Evolutionary conservation across 805 yeast species (phyloP).

Genomic region (Zygoascus flipseniorum): DNA sequence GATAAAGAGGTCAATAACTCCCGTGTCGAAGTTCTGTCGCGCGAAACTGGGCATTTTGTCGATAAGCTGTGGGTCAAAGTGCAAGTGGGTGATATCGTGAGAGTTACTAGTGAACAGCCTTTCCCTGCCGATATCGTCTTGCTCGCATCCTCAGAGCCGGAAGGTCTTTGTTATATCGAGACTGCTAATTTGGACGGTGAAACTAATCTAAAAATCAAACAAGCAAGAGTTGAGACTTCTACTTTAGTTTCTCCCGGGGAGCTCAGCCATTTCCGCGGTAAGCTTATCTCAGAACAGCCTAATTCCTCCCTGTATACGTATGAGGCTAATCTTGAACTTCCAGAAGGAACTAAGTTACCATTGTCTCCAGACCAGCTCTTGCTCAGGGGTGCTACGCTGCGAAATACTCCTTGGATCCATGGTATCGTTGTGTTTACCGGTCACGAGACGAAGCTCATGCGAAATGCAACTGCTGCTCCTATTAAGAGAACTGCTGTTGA

Average conservation of each 20-base stretch:
- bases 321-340: constrained; percentile 70
- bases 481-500: constrained; percentile 96
- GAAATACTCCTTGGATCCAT: constrained; percentile 92
- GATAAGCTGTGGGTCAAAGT: constrained; percentile 77
- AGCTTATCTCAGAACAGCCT: constrained; percentile 79
- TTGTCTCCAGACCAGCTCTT: constrained; percentile 85
- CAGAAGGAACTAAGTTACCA: constrained; percentile 38
- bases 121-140: constrained; percentile 89
- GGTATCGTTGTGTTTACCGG: constrained; percentile 95
- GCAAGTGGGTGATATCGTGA: constrained; percentile 83
- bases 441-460: constrained; percentile 95
- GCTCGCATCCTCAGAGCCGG: constrained; percentile 91
- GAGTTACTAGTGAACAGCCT: constrained; percentile 77
- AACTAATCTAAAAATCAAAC: constrained; percentile 92
- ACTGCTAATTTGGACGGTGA: constrained; percentile 98
- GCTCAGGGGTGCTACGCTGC: constrained; percentile 87
- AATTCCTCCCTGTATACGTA: constrained; percentile 90
- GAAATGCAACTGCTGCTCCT: constrained; percentile 98
- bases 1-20: constrained; percentile 87
- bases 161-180: constrained; percentile 94
- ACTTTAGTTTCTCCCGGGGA: constrained; percentile 58
- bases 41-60: constrained; percentile 55
- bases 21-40: constrained; percentile 49
- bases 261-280: constrained; percentile 45
- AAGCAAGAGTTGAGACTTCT: constrained; percentile 72